These are phyloP conservation scores for Mycena sp. DNA, from an alignment of 1,284 basidiomycete genomes.

Conservation along the genomic window DNA sequence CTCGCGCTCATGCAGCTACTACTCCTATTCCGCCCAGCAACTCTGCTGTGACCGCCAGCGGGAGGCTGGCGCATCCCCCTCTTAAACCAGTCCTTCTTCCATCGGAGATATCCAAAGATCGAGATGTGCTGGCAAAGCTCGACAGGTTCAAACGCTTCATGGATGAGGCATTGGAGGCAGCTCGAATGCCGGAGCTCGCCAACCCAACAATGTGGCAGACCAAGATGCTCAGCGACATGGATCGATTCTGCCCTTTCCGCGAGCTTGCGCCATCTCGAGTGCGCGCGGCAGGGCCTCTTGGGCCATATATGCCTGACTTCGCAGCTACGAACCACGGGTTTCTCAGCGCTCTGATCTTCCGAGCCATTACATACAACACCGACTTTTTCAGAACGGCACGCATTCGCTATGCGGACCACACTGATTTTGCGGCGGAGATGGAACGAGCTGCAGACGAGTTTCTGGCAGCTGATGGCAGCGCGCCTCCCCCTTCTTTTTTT, in stretches of 20 bases:
- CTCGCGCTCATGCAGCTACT: no score
- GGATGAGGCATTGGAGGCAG: neutral
- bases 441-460: no score
- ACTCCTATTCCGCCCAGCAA: no score
- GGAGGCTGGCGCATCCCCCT: no score
- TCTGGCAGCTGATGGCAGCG: neutral
- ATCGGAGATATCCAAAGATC: neutral
- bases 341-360: conserved; percentile 18
- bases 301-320: neutral
- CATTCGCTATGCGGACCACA: neutral
- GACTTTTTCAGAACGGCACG: neutral
- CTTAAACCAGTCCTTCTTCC: no score
- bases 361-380: conserved; percentile 20
- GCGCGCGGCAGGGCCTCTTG: neutral
- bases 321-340: conserved; percentile 2
- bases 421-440: neutral
- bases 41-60: no score
- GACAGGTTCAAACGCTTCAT: neutral
- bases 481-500: neutral
- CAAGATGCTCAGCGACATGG: neutral
- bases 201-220: neutral
- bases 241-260: conserved; percentile 14
- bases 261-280: conserved; percentile 12
- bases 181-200: neutral
- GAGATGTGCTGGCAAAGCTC: neutral